These are phyloP conservation scores for Singerocomus inundabilis DNA, from an alignment of 1,284 basidiomycete species.

Conservation along the genomic window DNA sequence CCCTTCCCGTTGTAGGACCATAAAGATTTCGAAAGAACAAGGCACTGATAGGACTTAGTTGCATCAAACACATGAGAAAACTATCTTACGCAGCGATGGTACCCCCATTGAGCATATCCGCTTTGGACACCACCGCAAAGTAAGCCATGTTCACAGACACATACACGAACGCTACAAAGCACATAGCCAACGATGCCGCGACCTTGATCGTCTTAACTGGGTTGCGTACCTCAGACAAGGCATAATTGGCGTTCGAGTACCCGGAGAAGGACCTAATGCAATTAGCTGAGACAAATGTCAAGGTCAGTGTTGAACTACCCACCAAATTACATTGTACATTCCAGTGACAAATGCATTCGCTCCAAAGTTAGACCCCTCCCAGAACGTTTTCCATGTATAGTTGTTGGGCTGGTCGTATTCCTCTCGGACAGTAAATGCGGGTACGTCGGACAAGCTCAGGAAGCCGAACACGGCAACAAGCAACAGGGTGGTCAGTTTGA, in stretches of 20 bases:
- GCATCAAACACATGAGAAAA: neutral
- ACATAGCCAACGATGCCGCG: conserved; percentile 63
- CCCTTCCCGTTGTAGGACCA: conserved; percentile 56
- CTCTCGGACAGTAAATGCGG: conserved; percentile 44
- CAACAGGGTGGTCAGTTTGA: conserved; percentile 61
- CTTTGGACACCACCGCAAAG: conserved; percentile 64
- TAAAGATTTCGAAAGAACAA: conserved; percentile 69
- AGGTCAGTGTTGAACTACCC: conserved; percentile 9
- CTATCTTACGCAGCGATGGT: conserved; percentile 58
- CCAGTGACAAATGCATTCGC: conserved; percentile 59
- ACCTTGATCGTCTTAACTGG: conserved; percentile 57
- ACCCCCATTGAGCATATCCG: conserved; percentile 60
- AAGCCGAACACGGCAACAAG: conserved; percentile 58
- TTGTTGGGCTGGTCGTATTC: conserved; percentile 49
- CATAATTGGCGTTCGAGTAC: conserved; percentile 71
- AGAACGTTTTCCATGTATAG: conserved; percentile 51
- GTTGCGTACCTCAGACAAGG: conserved; percentile 63
- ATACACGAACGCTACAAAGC: conserved; percentile 54
- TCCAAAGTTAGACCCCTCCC: conserved; percentile 50
- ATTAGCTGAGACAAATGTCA: neutral
- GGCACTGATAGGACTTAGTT: conserved; percentile 39
- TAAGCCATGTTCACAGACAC: conserved; percentile 66
- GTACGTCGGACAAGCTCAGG: conserved; percentile 49
- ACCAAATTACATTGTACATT: conserved; percentile 70
- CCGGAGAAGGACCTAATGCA: conserved; percentile 60